Evolutionary conservation across 768 basidiomycete genomes (phyloP), one percentile per base, ranked within the genome.

Genomic region (Rickenella mellea): DNA sequence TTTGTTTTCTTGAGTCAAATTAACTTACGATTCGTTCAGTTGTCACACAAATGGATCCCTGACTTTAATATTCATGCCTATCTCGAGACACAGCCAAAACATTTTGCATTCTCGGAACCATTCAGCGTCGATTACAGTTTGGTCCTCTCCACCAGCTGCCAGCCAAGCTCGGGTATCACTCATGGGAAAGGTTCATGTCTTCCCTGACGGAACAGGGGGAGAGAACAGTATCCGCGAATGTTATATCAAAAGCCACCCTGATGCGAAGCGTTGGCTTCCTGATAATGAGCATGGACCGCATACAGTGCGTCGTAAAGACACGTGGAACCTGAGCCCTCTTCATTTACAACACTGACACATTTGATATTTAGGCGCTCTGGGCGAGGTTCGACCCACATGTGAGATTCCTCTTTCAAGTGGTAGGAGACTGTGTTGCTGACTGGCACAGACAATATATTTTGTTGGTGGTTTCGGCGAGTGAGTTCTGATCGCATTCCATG

Each of bases 391-490:
- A 76, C 50, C 71, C 72, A 20, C 64, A 69, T 42, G 73, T 73
- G 49, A 53, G 70, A 57, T 15, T 21, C 20, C 19, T 24, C 3
- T n/a, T 31, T 8, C 32, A 26, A 17, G 2, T 46, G 24, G n/a
- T 26, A 27, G n/a, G 33, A 35, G 5, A 36, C 19, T 21, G 21
- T 39, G 32, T 17, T 41, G 27, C 26, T 37, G 42, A 24, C 25
- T 27, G 6, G 14, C 21, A n/a, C 51, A 73, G 73, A 61, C 58
- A 25, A 56, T 76, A 15, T 74, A 76, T 49, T 76, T 67, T 40
- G 71, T 76, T 5, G 73, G 73, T 10, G 74, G 73, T 3, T 74
- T 76, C 49, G 72, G 72, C 28, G 66, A 61, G 68, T 69, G 47
- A 41, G 68, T 57, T n/a, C 15, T n/a, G 7, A 19, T 30, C 42